phyloP scores from a whole-genome alignment of 768 basidiomycete genomes.

The Tricholoma bakamatsutake region DNA sequence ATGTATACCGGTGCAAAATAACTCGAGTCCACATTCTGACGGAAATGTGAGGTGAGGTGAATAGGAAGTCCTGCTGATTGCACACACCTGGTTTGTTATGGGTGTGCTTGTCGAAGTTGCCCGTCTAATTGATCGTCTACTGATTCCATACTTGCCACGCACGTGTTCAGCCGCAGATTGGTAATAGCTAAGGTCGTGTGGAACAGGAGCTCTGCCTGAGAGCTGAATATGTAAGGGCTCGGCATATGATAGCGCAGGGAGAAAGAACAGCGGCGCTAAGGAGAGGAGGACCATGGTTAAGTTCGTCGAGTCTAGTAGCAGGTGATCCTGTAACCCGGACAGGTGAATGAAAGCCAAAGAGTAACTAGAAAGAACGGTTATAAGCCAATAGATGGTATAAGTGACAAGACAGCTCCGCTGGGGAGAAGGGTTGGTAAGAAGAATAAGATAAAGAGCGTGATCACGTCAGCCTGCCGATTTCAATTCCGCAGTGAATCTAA shows the following conservation, averaged over 20 bases:
- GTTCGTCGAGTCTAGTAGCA: background rate
- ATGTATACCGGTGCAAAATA: slow-evolving; percentile 51
- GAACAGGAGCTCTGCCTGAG: background rate
- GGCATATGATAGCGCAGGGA: background rate
- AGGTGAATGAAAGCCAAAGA: background rate
- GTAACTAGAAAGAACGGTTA: background rate
- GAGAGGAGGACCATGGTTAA: background rate
- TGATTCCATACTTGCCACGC: background rate
- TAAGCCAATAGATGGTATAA: too few species aligned
- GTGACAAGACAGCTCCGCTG: too few species aligned
- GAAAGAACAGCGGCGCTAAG: background rate
- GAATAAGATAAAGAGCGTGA: too few species aligned
- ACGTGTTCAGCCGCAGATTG: background rate
- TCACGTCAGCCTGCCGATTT: too few species aligned
- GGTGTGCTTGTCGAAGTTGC: background rate
- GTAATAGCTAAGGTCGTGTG: background rate
- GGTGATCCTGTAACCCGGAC: too few species aligned
- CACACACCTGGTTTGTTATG: background rate
- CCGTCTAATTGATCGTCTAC: background rate
- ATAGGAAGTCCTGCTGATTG: background rate
- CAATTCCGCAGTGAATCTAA: too few species aligned
- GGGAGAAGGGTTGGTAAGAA: too few species aligned
- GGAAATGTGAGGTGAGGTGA: background rate
- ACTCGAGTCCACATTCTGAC: slow-evolving; percentile 46
- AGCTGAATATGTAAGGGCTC: background rate